Evolutionary conservation across 371 early-diverging fungal species (phyloP).

Genomic region (Fennellomyces sp.): DNA sequence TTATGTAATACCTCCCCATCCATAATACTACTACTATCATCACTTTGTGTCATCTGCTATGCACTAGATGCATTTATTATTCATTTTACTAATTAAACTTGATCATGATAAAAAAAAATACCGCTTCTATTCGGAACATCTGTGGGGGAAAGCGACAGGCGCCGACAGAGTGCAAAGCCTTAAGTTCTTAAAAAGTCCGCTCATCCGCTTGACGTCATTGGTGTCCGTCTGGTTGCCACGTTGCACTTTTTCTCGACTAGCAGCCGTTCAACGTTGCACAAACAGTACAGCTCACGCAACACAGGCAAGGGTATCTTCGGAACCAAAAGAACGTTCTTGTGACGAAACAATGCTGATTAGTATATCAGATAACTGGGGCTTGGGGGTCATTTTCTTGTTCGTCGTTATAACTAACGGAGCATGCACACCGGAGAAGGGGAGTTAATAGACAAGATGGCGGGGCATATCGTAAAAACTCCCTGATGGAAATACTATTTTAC

Average conservation of each 20-base stretch:
- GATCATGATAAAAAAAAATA: not conserved
- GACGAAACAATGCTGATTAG: no score
- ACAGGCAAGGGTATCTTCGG: not conserved
- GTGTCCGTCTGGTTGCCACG: not conserved
- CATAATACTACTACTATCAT: conserved; percentile 1
- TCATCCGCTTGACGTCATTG: not conserved
- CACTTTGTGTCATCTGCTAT: not conserved
- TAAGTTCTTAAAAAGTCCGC: not conserved
- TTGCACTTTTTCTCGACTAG: not conserved
- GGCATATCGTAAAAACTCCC: no score
- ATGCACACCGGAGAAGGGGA: no score
- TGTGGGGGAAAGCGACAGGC: not conserved
- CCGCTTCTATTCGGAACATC: not conserved
- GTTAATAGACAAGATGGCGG: no score
- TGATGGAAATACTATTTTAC: no score
- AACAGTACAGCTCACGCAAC: not conserved
- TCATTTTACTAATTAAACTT: not conserved
- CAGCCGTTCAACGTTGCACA: not conserved
- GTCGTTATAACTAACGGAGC: no score
- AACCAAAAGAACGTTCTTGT: not conserved
- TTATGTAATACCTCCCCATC: conserved; percentile 8
- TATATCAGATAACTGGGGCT: no score
- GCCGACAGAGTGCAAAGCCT: no score
- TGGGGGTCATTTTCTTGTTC: no score
- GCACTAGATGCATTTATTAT: conserved; percentile 1